Evolutionary conservation across 2,329 filamentous ascomycete species (phyloP).

Genomic region (Cryphonectria japonica): DNA sequence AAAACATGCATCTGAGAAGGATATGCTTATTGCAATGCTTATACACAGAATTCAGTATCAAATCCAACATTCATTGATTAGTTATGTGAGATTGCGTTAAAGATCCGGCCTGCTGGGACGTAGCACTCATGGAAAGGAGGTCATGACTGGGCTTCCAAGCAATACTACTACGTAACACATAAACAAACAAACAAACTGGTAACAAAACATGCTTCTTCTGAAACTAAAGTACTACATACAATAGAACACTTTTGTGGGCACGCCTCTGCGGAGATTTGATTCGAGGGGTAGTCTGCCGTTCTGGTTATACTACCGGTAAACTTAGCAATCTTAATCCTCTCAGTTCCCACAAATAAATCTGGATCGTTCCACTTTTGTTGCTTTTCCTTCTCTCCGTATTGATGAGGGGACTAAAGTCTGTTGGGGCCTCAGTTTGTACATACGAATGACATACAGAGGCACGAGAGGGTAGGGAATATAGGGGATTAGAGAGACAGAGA

Average conservation of each 20-base stretch:
- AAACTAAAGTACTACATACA: neutral
- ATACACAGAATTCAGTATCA: too few relatives aligned
- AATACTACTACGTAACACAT: neutral
- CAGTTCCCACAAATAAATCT: neutral
- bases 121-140: neutral
- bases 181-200: neutral
- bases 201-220: neutral
- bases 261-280: neutral
- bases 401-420: neutral
- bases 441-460: too few relatives aligned
- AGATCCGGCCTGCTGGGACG: too few relatives aligned
- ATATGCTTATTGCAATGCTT: neutral
- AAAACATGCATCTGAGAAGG: neutral
- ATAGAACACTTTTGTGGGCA: neutral
- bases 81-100: too few relatives aligned
- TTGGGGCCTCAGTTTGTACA: neutral
- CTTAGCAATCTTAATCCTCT: neutral
- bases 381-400: neutral
- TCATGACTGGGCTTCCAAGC: neutral
- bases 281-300: neutral
- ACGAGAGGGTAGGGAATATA: neutral
- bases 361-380: neutral
- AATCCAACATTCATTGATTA: too few relatives aligned
- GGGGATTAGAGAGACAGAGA: neutral
- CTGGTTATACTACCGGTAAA: neutral